Evolutionary conservation across 805 yeast species (phyloP).

Genomic region (Candida pini): DNA sequence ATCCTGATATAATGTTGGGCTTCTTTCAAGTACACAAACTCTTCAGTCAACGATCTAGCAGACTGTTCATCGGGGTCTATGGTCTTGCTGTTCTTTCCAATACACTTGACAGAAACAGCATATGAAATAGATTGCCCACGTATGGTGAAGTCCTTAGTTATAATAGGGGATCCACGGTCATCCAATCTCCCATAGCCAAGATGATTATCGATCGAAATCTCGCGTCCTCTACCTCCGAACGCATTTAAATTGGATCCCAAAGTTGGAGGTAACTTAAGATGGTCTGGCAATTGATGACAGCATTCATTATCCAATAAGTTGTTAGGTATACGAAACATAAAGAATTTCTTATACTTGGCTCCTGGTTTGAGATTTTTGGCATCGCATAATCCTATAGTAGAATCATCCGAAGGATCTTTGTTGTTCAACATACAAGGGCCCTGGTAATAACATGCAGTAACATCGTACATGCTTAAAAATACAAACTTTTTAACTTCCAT

Average conservation of each 20-base stretch:
- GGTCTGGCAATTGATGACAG: slow-evolving; percentile 33
- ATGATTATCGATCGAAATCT: slow-evolving; percentile 28
- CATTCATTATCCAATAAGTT: slow-evolving; percentile 48
- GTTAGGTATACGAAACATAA: slow-evolving; percentile 51
- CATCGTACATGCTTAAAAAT: slow-evolving; percentile 46
- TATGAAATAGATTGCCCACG: slow-evolving; percentile 41
- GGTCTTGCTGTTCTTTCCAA: slow-evolving; percentile 36
- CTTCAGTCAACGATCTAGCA: slow-evolving; percentile 17
- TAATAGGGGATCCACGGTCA: slow-evolving; percentile 47
- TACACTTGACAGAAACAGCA: slow-evolving; percentile 48
- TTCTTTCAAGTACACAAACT: slow-evolving; percentile 19
- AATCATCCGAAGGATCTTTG: slow-evolving; percentile 21
- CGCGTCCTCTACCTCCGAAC: slow-evolving; percentile 17
- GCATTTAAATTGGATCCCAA: slow-evolving; percentile 31
- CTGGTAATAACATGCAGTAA: slow-evolving; percentile 46
- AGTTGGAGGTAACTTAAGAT: slow-evolving; percentile 35
- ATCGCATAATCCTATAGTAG: slow-evolving; percentile 36
- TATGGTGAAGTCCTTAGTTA: slow-evolving; percentile 40
- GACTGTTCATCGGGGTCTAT: slow-evolving; percentile 18
- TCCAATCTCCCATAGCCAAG: slow-evolving; percentile 52
- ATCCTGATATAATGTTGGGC: slow-evolving; percentile 18
- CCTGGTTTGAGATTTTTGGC: slow-evolving; percentile 42
- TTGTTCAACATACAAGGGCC: slow-evolving; percentile 14
- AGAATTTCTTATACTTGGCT: slow-evolving; percentile 46
- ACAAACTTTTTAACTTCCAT: no score